These are phyloP conservation scores for Xylariomycetidae sp. DNA, from an alignment of 2,329 filamentous ascomycete species.

Conservation along the genomic window DNA sequence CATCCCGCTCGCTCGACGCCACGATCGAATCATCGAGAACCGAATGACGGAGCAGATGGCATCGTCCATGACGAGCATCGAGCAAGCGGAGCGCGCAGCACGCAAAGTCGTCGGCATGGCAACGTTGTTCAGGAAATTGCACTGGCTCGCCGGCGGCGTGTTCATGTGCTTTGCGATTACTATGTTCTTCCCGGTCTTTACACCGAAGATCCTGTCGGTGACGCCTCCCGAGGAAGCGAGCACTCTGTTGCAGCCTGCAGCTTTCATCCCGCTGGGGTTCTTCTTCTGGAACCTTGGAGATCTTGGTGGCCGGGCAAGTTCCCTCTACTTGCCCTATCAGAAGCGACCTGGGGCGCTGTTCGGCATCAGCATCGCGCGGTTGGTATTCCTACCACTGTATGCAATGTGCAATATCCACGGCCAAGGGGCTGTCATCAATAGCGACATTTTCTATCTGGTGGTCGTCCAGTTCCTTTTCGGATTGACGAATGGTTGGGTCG, in stretches of 20 bases:
- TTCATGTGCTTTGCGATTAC: conserved; percentile 76
- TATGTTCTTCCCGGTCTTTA: conserved; percentile 96
- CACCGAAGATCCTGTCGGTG: conserved; percentile 56
- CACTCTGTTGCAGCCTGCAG: conserved; percentile 60
- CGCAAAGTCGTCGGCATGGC: conserved; percentile 50
- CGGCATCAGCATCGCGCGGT: conserved; percentile 55
- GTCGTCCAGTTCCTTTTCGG: conserved; percentile 82
- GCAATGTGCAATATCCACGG: conserved; percentile 82
- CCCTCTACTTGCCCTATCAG: conserved; percentile 47
- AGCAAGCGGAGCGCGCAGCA: conserved; percentile 45
- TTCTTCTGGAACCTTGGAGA: conserved; percentile 93
- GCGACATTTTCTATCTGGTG: conserved; percentile 83
- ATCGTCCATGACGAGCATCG: conserved; percentile 43
- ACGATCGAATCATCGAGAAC: conserved; percentile 46
- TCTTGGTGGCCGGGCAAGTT: conserved; percentile 66
- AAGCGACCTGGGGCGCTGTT: conserved; percentile 64
- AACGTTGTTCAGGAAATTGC: conserved; percentile 68
- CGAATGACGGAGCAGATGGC: conserved; percentile 43
- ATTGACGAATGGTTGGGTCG: conserved; percentile 78
- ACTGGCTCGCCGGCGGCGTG: conserved; percentile 70
- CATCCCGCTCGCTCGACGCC: conserved; percentile 60
- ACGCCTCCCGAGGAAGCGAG: conserved; percentile 34
- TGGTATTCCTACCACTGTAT: conserved; percentile 77
- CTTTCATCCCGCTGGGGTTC: conserved; percentile 86
- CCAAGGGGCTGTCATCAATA: conserved; percentile 64